Evolutionary conservation across 495 filamentous ascomycete species (phyloP).

Genomic region (Astrothelium subdiscretum): DNA sequence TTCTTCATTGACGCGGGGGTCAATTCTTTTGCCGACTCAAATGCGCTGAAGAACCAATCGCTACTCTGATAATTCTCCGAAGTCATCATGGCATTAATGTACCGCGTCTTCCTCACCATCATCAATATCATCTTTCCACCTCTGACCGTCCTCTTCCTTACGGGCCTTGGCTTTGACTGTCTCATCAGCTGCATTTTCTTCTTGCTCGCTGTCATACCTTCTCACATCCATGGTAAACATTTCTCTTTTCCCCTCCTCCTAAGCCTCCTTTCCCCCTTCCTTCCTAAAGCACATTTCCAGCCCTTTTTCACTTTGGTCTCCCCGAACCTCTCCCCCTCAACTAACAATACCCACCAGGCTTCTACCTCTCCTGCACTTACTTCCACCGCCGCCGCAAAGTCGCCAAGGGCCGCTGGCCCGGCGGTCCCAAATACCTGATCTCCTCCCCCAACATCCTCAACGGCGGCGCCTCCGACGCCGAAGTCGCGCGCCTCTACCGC

Average conservation of each 20-base stretch:
- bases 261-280: not conserved
- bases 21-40: too few relatives aligned
- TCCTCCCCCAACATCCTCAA: constrained; percentile 10
- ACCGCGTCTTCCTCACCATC: constrained; percentile 17
- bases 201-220: constrained; percentile 29
- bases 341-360: too few relatives aligned
- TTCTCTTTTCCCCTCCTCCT: not conserved
- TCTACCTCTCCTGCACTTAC: constrained; percentile 32
- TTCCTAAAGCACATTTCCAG: too few relatives aligned
- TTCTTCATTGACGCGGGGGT: too few relatives aligned
- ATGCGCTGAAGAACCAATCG: too few relatives aligned
- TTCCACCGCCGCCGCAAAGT: constrained; percentile 27
- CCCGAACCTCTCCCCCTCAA: too few relatives aligned
- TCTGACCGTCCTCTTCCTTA: constrained; percentile 18
- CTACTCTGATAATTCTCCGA: not conserved
- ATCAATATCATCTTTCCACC: constrained; percentile 23
- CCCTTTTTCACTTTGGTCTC: too few relatives aligned
- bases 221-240: constrained; percentile 24
- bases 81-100: constrained; percentile 9
- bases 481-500: not conserved
- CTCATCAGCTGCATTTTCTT: constrained; percentile 30
- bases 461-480: constrained; percentile 9
- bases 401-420: constrained; percentile 15
- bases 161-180: constrained; percentile 23
- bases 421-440: constrained; percentile 16